A percentile compares a stretch with the other conserved stretches of the same genome.
These are phyloP conservation scores for Microcyclospora tardicrescens DNA, from an alignment of 2,329 filamentous ascomycete species.

Conservation along the genomic window DNA sequence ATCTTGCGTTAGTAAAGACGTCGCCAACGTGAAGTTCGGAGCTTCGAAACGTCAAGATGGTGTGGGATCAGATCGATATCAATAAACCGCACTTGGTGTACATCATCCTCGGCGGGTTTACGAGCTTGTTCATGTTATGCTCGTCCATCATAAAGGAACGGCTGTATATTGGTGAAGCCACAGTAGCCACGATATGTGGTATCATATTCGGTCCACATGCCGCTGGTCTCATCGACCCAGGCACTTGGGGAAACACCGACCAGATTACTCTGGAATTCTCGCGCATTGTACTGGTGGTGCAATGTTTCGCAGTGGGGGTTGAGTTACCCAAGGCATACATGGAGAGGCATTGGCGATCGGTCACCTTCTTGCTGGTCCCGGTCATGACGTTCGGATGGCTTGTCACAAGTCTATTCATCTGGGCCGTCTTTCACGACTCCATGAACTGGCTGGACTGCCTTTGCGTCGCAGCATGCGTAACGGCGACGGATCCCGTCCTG, in stretches of 20 bases:
- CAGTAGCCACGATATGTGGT: slow-evolving; percentile 76
- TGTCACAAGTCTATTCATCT: slow-evolving; percentile 83
- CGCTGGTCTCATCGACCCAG: slow-evolving; percentile 65
- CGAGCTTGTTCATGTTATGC: slow-evolving; percentile 93
- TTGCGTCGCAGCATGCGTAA: slow-evolving; percentile 81
- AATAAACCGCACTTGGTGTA: slow-evolving; percentile 97
- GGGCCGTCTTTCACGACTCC: slow-evolving; percentile 65
- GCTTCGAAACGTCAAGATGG: slow-evolving; percentile 4
- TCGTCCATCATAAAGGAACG: slow-evolving; percentile 97
- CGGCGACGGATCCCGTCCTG: slow-evolving; percentile 90
- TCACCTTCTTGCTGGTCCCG: slow-evolving; percentile 73
- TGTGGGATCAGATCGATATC: slow-evolving; percentile 56
- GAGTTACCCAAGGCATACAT: slow-evolving; percentile 90
- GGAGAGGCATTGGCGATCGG: slow-evolving; percentile 94
- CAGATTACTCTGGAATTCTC: slow-evolving; percentile 83
- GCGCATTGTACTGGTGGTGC: slow-evolving; percentile 76
- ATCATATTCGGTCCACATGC: slow-evolving; percentile 82
- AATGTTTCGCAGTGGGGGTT: slow-evolving; percentile 85
- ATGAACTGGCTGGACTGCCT: slow-evolving; percentile 85
- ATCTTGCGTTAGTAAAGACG: too few species aligned
- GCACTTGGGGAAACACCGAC: slow-evolving; percentile 69
- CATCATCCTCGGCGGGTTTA: slow-evolving; percentile 95
- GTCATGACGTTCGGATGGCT: slow-evolving; percentile 98
- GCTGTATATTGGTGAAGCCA: slow-evolving; percentile 96
- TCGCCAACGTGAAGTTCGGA: too few species aligned